These are phyloP conservation scores for Lipomyces spencermartinsiae DNA, from an alignment of 805 yeast genomes.

Conservation along the genomic window DNA sequence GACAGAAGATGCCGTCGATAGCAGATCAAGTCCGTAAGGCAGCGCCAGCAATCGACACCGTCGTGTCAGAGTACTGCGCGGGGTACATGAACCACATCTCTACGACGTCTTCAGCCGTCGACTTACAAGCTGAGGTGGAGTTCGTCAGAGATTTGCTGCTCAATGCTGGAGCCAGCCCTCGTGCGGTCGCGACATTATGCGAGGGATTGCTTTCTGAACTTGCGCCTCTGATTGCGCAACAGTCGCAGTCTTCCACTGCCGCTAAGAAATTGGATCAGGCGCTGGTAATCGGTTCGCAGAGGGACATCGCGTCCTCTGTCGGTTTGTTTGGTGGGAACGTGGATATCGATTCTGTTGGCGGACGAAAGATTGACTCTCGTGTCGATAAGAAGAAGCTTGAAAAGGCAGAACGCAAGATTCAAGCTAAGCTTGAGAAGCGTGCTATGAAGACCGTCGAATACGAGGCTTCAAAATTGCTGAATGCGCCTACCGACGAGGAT, in stretches of 20 bases:
- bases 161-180: slow-evolving; percentile 81
- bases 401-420: slow-evolving; percentile 96
- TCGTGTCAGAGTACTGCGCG: slow-evolving; percentile 87
- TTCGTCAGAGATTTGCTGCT: slow-evolving; percentile 69
- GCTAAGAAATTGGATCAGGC: slow-evolving; percentile 78
- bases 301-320: slow-evolving; percentile 70
- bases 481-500: slow-evolving; percentile 64
- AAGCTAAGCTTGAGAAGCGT: slow-evolving; percentile 93
- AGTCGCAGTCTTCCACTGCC: slow-evolving; percentile 58
- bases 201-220: slow-evolving; percentile 56
- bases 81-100: slow-evolving; percentile 86
- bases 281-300: slow-evolving; percentile 74
- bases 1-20: slow-evolving; percentile 27
- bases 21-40: slow-evolving; percentile 76
- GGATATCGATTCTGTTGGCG: slow-evolving; percentile 84
- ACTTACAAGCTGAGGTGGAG: slow-evolving; percentile 58
- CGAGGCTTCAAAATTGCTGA: slow-evolving; percentile 90
- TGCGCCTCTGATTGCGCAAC: slow-evolving; percentile 67
- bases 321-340: slow-evolving; percentile 77
- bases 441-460: slow-evolving; percentile 65
- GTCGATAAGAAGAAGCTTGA: slow-evolving; percentile 97
- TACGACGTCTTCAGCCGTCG: slow-evolving; percentile 83
- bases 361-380: slow-evolving; percentile 88
- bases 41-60: slow-evolving; percentile 82
- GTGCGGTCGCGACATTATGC: slow-evolving; percentile 59